Conservation (phyloP, 164 flowering plant species). For the Nymphaea thermarum region DNA sequence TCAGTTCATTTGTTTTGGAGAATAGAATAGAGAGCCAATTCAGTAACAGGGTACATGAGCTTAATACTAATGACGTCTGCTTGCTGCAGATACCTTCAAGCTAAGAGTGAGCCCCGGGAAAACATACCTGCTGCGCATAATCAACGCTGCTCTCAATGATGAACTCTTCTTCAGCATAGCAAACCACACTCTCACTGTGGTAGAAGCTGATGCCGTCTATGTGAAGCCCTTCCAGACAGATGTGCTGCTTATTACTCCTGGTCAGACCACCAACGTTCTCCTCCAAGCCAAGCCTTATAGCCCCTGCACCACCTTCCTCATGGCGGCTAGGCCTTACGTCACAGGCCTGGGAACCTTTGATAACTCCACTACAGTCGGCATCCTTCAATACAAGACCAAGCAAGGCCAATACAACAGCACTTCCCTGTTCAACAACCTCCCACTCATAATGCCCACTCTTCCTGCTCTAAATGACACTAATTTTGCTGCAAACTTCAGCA, state of each 20-base stretch:
- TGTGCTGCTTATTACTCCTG: conserved; percentile 48
- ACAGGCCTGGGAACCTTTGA: conserved; percentile 52
- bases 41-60: neutral
- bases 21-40: no score
- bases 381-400: conserved; percentile 24
- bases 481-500: conserved; percentile 24
- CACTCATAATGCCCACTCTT: conserved; percentile 28
- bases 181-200: conserved; percentile 52
- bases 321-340: conserved; percentile 49
- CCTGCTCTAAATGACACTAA: conserved; percentile 45
- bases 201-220: conserved; percentile 58
- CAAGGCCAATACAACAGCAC: conserved; percentile 2
- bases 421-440: conserved; percentile 4
- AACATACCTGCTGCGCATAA: conserved; percentile 58
- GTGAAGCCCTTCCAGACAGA: conserved; percentile 49
- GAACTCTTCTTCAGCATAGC: conserved; percentile 78
- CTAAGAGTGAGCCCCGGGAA: conserved; percentile 57
- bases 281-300: conserved; percentile 32
- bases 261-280: conserved; percentile 68
- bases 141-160: conserved; percentile 71
- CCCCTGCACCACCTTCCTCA: conserved; percentile 40
- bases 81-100: conserved; percentile 48
- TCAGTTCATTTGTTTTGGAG: no score
- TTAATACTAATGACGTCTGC: neutral
- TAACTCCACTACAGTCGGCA: conserved; percentile 45